phyloP scores from a whole-genome alignment of 1,139 yeast species.

The Suhomyces choctaworum region DNA sequence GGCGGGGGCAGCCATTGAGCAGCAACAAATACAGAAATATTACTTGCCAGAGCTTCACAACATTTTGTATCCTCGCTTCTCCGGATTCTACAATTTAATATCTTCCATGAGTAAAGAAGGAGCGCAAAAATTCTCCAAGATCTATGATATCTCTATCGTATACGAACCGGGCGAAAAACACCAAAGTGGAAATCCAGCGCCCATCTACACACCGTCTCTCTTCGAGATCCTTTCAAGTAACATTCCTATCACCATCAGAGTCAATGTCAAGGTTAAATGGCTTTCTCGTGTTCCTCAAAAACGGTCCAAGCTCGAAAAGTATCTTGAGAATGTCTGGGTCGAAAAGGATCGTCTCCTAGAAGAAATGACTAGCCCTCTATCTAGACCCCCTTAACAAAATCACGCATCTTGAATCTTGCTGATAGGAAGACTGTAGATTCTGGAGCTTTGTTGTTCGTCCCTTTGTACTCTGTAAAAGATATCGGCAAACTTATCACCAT shows the following conservation, averaged over 20 bases:
- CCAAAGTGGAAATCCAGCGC: constrained; percentile 18
- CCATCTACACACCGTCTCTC: constrained; percentile 47
- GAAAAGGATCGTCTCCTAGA: constrained; percentile 36
- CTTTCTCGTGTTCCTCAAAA: constrained; percentile 53
- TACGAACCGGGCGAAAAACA: constrained; percentile 34
- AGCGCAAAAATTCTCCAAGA: constrained; percentile 31
- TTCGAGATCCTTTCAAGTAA: constrained; percentile 53
- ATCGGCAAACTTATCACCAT: constrained; percentile 85
- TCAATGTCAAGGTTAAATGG: constrained; percentile 51
- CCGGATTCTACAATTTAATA: constrained; percentile 50
- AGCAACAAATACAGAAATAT: constrained; percentile 49
- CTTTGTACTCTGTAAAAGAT: constrained; percentile 81
- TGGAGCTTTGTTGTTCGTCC: constrained; percentile 77
- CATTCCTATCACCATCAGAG: constrained; percentile 42
- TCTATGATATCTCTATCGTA: constrained; percentile 55
- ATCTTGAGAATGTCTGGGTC: constrained; percentile 73
- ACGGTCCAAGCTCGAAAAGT: constrained; percentile 58
- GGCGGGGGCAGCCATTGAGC: constrained; percentile 48
- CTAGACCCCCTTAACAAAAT: too few species aligned
- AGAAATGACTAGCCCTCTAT: too few species aligned
- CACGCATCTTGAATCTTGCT: constrained; percentile 34
- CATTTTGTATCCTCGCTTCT: constrained; percentile 67
- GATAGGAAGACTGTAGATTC: constrained; percentile 54
- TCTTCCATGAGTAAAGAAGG: constrained; percentile 42
- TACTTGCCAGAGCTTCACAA: constrained; percentile 53